These are phyloP conservation scores for Solanum aculeatissimum DNA, from an alignment of 305 asterid genomes.

Conservation along the genomic window DNA sequence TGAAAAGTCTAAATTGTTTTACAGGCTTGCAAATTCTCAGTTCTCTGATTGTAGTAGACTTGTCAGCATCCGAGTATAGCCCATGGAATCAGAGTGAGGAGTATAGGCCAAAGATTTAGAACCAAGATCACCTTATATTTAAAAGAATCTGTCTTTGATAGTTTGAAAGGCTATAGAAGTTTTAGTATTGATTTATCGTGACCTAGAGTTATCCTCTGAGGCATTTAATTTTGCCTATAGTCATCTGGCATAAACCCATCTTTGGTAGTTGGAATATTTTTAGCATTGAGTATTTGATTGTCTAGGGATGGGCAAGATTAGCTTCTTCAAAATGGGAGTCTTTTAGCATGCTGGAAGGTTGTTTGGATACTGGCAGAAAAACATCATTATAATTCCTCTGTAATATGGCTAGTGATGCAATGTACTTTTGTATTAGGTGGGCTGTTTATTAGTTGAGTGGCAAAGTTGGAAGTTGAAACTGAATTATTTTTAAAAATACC, in stretches of 20 bases:
- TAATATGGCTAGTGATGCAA: background rate
- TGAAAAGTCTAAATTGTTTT: background rate
- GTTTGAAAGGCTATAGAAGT: background rate
- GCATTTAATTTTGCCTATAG: background rate
- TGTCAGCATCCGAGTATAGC: background rate
- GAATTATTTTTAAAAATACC: background rate
- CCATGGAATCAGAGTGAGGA: background rate
- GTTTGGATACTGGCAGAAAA: background rate
- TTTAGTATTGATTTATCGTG: background rate
- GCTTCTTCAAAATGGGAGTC: background rate
- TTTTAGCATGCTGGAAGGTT: background rate
- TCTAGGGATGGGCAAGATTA: background rate
- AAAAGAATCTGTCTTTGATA: background rate
- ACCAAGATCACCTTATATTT: background rate
- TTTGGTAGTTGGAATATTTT: background rate
- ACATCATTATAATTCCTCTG: background rate
- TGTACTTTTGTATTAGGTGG: background rate
- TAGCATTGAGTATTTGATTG: background rate
- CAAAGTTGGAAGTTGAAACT: background rate
- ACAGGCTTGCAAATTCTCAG: background rate
- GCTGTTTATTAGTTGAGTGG: background rate
- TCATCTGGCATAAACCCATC: background rate
- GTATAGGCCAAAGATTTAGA: background rate
- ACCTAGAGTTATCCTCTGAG: background rate
- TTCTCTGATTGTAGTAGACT: background rate